Evolutionary conservation across 78 protist genomes (phyloP), one percentile per base, ranked within the genome.

Genomic region (Abeoforma whisleri): DNA sequence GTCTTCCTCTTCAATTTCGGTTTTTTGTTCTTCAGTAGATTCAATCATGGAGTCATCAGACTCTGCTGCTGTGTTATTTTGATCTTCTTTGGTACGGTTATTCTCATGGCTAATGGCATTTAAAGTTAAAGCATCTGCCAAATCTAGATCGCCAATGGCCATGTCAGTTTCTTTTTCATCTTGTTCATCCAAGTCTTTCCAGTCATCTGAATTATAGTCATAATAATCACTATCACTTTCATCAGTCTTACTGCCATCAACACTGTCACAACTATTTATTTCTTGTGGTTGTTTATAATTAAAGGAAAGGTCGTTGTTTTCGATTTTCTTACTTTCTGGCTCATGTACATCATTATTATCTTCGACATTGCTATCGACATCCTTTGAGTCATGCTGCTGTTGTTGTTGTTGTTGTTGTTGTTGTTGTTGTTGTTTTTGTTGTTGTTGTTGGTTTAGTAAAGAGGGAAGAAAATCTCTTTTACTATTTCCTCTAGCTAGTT

Each of bases 361-460:
- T 19, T 48, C 62, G 62, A 19, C 62, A 48, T 48, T 48, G 62
- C 62, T 5, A 48, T 48, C 62, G 30, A 19, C 62, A 48, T 48
- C 62, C 5, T 48, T 48, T 48, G 12, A 48, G 62, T 19, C 5
- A 19, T 48, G 62, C 12, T 48, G 62, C 12, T 48, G 62, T 48
- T 48, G 62, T 48, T 48, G 62, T 48, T 48, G 62, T 48, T 48
- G 62, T 48, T 48, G 62, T 48, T 48, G 62, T 48, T 48, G 62
- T 48, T 48, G 62, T 48, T 48, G 62, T 48, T 12, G 62, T 48
- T 48, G 62, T 48, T 12, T 5, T 48, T 48, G 62, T 48, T 12
- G 62, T n/a, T n/a, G n/a, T n/a, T n/a, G n/a, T n/a, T n/a, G n/a
- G n/a, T n/a, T n/a, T n/a, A n/a, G n/a, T n/a, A n/a, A n/a, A n/a